Percentiles rank a stretch among this genome's conserved stretches.
Evolutionary conservation across 2,329 filamentous ascomycete species (phyloP).

Genomic region (Aspergillus sp.): DNA sequence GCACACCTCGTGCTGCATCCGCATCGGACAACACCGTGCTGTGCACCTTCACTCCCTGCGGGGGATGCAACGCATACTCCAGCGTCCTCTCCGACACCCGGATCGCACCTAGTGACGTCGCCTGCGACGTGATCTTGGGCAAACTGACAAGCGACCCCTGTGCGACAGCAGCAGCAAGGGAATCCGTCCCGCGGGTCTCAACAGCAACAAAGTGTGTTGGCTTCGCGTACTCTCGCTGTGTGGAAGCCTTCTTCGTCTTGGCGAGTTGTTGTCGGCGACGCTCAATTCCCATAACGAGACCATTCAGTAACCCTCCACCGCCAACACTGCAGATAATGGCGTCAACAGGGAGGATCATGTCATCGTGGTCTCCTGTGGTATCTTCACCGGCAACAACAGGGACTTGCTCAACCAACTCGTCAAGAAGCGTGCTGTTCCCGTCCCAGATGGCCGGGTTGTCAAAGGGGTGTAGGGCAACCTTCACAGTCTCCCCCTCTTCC

Average conservation of each 20-base stretch:
- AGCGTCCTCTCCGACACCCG: slow-evolving; percentile 69
- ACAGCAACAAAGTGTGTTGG: slow-evolving; percentile 64
- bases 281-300: slow-evolving; percentile 69
- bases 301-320: slow-evolving; percentile 76
- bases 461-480: slow-evolving; percentile 46
- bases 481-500: slow-evolving; percentile 31
- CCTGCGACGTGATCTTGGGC: slow-evolving; percentile 70
- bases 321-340: slow-evolving; percentile 76
- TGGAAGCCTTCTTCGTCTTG: neutral
- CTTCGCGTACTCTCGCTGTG: slow-evolving; percentile 6
- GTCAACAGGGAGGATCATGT: slow-evolving; percentile 53
- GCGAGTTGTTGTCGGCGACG: slow-evolving; percentile 32
- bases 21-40: slow-evolving; percentile 69
- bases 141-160: slow-evolving; percentile 61
- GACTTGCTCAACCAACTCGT: slow-evolving; percentile 45
- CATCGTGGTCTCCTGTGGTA: slow-evolving; percentile 23
- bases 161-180: slow-evolving; percentile 61
- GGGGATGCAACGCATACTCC: slow-evolving; percentile 57
- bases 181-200: slow-evolving; percentile 74
- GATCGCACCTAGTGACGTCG: slow-evolving; percentile 71
- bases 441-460: slow-evolving; percentile 48
- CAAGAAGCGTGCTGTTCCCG: slow-evolving; percentile 46
- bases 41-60: slow-evolving; percentile 51
- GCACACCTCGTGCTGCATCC: slow-evolving; percentile 76
- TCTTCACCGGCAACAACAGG: slow-evolving; percentile 34